Conservation (phyloP, 768 basidiomycete species). For the Pleurotus cornucopiae region DNA sequence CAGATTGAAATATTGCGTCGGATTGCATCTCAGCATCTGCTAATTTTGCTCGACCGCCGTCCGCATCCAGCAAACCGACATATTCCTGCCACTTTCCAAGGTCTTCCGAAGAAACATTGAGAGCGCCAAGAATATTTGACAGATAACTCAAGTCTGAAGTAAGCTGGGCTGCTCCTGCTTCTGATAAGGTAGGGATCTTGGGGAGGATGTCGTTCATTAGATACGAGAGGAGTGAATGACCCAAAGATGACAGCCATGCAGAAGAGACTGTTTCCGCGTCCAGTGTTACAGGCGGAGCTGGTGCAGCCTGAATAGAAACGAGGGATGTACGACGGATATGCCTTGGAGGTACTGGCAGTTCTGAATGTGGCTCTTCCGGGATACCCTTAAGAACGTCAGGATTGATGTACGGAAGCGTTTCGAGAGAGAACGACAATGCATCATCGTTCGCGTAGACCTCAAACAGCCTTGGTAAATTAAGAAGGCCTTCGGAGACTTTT, state of each 20-base stretch:
- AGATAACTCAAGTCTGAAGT: slow-evolving; percentile 86
- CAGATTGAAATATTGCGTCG: slow-evolving; percentile 29
- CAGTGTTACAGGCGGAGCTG: slow-evolving; percentile 29
- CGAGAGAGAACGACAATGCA: slow-evolving; percentile 82
- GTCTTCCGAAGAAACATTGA: slow-evolving; percentile 83
- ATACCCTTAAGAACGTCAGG: slow-evolving; percentile 42
- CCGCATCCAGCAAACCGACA: slow-evolving; percentile 57
- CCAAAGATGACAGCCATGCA: slow-evolving; percentile 91
- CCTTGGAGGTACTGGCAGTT: slow-evolving; percentile 28
- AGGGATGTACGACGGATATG: slow-evolving; percentile 31
- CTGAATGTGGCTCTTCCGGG: slow-evolving; percentile 23
- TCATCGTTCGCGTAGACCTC: slow-evolving; percentile 94
- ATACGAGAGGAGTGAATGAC: slow-evolving; percentile 71
- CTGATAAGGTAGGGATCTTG: slow-evolving; percentile 56
- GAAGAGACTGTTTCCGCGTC: slow-evolving; percentile 81
- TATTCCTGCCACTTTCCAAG: slow-evolving; percentile 78
- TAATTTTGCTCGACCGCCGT: slow-evolving; percentile 27
- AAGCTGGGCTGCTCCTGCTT: slow-evolving; percentile 76
- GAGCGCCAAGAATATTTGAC: slow-evolving; percentile 82
- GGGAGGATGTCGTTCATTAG: slow-evolving; percentile 72
- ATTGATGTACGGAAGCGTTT: slow-evolving; percentile 73
- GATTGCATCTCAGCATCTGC: slow-evolving; percentile 18
- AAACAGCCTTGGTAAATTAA: slow-evolving; percentile 90
- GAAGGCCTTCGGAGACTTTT: slow-evolving; percentile 86
- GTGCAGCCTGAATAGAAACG: background rate